phyloP scores from a whole-genome alignment of 352 stramenopile species.

The Phytophthora capsici region DNA sequence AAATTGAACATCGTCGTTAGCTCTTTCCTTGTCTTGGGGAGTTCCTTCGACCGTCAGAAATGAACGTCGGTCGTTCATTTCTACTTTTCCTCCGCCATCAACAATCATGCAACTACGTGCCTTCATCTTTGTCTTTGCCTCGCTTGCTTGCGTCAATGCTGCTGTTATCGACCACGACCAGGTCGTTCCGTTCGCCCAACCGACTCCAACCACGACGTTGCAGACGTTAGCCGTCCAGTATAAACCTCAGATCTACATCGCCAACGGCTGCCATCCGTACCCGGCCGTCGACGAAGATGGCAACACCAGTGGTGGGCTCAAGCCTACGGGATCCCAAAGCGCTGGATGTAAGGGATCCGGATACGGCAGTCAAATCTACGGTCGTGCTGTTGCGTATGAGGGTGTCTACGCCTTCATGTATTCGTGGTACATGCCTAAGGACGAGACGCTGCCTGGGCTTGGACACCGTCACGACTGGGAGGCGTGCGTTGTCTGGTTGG shows the following conservation, averaged over 20 bases:
- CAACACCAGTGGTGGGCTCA: slow-evolving; percentile 19
- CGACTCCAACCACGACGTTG: slow-evolving; percentile 7
- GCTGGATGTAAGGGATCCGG: slow-evolving; percentile 30
- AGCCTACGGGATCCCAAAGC: slow-evolving; percentile 26
- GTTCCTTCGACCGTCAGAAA: neutral
- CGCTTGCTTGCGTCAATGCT: slow-evolving; percentile 1
- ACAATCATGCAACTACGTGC: slow-evolving; percentile 9
- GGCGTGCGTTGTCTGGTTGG: slow-evolving; percentile 47
- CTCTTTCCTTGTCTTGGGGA: neutral
- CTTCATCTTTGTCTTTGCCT: neutral
- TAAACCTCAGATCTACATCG: slow-evolving; percentile 11
- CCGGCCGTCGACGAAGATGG: slow-evolving; percentile 1
- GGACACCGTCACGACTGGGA: slow-evolving; percentile 56
- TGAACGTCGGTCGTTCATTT: slow-evolving; percentile 4
- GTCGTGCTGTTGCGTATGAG: slow-evolving; percentile 30
- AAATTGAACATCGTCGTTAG: slow-evolving; percentile 13
- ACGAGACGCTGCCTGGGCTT: slow-evolving; percentile 27
- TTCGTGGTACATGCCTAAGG: slow-evolving; percentile 59
- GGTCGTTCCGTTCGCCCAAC: slow-evolving; percentile 19
- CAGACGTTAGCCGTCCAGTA: slow-evolving; percentile 1
- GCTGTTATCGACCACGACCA: slow-evolving; percentile 27
- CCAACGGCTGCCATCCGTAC: slow-evolving; percentile 8
- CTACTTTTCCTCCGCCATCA: neutral
- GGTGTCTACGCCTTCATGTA: slow-evolving; percentile 42
- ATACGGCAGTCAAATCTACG: slow-evolving; percentile 36